phyloP scores from a whole-genome alignment of 805 yeast genomes.

The Kodamaea jinghongensis region DNA sequence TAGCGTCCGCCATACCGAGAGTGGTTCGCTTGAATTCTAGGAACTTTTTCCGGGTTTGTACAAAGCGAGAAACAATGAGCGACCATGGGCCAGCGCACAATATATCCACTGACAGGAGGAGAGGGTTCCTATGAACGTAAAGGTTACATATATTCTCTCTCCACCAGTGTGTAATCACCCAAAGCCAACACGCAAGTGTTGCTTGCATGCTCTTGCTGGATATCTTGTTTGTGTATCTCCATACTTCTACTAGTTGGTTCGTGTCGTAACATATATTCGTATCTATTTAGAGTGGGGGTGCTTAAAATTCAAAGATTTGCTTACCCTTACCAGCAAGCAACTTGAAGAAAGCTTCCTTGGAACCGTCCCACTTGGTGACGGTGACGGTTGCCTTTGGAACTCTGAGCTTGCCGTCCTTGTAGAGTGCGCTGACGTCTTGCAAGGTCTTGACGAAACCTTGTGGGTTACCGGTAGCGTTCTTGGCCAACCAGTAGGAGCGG shows the following conservation, averaged over 20 bases:
- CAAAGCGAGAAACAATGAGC: no score
- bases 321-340: slow-evolving; percentile 2
- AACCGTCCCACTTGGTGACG: slow-evolving; percentile 2
- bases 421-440: slow-evolving; percentile 52
- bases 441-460: slow-evolving; percentile 56
- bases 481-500: slow-evolving; percentile 32
- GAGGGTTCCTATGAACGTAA: not conserved
- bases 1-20: not conserved
- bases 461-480: slow-evolving; percentile 42
- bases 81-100: no score
- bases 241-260: no score
- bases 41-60: not conserved
- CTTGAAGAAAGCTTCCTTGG: not conserved
- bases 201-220: no score
- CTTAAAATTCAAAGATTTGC: slow-evolving; percentile 5
- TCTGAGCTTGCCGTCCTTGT: slow-evolving; percentile 52
- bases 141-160: no score
- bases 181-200: no score
- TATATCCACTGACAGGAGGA: no score
- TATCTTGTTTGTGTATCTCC: no score
- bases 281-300: no score
- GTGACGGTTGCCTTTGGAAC: slow-evolving; percentile 1
- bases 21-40: not conserved
- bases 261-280: no score
- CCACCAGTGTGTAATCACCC: no score